phyloP scores from a whole-genome alignment of 2,329 filamentous ascomycete genomes.

The Fusarium sp. region DNA sequence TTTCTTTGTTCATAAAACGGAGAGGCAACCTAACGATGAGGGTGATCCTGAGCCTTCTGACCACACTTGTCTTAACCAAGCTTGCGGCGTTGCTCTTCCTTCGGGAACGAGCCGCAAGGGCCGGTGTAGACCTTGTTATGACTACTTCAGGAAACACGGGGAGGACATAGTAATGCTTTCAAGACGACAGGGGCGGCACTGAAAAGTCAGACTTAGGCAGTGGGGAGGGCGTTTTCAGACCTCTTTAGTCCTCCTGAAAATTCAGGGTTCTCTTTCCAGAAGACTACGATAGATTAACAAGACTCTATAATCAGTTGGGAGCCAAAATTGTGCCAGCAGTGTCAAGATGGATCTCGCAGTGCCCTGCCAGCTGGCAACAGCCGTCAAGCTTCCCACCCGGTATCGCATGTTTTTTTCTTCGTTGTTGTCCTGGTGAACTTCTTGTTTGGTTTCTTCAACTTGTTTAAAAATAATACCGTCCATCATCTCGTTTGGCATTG shows the following conservation, averaged over 20 bases:
- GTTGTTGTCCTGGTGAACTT: conserved; percentile 2
- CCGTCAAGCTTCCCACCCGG: conserved; percentile 1
- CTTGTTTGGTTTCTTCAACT: background rate
- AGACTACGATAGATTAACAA: background rate
- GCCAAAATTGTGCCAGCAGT: background rate
- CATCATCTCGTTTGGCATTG: background rate
- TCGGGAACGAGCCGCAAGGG: no score
- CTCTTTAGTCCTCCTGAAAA: background rate
- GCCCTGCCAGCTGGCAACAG: conserved; percentile 11
- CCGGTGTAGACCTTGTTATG: no score
- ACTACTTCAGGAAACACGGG: no score
- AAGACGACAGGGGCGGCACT: no score
- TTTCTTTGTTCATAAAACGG: no score
- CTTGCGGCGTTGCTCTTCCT: no score
- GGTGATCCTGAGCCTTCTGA: no score
- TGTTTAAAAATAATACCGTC: background rate
- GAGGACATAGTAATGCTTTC: no score
- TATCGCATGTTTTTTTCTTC: background rate
- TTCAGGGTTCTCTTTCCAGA: background rate
- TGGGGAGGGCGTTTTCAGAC: no score
- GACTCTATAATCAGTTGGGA: background rate
- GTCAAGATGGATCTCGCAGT: background rate
- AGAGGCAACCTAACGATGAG: no score
- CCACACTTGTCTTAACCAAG: no score
- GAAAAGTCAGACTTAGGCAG: no score